Percentiles rank a stretch among this genome's conserved stretches.
phyloP scores from a whole-genome alignment of 495 filamentous ascomycete genomes.

The Neurospora sp. region DNA sequence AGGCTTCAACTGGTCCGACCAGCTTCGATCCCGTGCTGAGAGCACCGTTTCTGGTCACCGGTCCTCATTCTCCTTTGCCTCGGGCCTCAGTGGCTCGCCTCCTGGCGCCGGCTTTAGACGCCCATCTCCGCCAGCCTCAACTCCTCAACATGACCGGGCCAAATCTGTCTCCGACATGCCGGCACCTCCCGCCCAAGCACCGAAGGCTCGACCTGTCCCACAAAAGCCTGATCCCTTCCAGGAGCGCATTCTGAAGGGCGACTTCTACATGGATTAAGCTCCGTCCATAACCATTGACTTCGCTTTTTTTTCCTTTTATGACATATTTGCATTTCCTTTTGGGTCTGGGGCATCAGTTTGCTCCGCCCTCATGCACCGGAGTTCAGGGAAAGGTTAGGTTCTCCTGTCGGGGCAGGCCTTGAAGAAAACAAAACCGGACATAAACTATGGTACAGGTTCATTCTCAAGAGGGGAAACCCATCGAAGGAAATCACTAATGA shows the following conservation, averaged over 20 bases:
- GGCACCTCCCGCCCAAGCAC: constrained; percentile 42
- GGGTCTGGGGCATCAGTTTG: not conserved
- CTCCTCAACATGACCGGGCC: constrained; percentile 53
- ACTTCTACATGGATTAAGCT: constrained; percentile 93
- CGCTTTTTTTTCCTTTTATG: not conserved
- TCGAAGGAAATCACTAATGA: not conserved
- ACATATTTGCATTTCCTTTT: not conserved
- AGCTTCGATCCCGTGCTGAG: constrained; percentile 79
- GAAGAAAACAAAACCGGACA: not conserved
- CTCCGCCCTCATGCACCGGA: not conserved
- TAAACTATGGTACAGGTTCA: not conserved
- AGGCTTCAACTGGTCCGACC: constrained; percentile 90
- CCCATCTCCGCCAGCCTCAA: constrained; percentile 14
- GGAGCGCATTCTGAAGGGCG: constrained; percentile 92
- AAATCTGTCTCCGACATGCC: constrained; percentile 63
- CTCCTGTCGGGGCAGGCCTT: not conserved
- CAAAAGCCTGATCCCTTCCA: constrained; percentile 81
- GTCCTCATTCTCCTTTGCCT: constrained; percentile 31
- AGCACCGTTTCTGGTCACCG: constrained; percentile 53
- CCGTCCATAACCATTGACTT: not conserved
- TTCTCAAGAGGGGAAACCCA: not conserved
- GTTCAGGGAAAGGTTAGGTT: not conserved
- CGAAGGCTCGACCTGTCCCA: constrained; percentile 28
- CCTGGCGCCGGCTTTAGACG: constrained; percentile 28
- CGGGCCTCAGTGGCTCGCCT: constrained; percentile 23